Percentiles rank a stretch among this genome's conserved stretches.
Evolutionary conservation across 441 rosid species (phyloP).

Genomic region (Populus hybrid): DNA sequence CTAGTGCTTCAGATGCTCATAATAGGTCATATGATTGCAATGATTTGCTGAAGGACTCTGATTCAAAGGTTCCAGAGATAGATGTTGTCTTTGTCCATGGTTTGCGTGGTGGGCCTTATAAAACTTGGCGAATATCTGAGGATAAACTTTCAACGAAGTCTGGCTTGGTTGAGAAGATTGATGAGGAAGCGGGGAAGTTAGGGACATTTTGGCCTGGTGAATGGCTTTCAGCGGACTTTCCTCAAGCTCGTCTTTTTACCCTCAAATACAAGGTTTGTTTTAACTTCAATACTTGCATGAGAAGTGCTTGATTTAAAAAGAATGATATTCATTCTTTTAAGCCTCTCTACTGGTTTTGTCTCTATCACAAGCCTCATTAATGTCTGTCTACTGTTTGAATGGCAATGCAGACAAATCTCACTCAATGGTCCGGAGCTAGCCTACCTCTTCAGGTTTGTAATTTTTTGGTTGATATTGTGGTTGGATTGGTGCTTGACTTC

Average conservation of each 20-base stretch:
- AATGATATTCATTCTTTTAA: constrained; percentile 8
- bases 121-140: constrained; percentile 94
- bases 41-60: constrained; percentile 32
- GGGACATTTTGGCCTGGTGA: constrained; percentile 99
- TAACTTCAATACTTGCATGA: constrained; percentile 13
- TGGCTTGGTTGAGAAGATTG: constrained; percentile 95
- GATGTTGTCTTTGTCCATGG: constrained; percentile 97
- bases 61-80: constrained; percentile 47
- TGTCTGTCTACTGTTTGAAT: constrained; percentile 18
- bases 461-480: constrained; percentile 9
- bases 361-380: constrained; percentile 2
- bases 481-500: not conserved
- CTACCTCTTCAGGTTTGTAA: constrained; percentile 88
- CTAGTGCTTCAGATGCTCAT: constrained; percentile 28
- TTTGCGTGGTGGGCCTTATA: constrained; percentile 90
- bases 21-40: constrained; percentile 31
- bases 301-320: not conserved
- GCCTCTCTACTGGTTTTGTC: constrained; percentile 9
- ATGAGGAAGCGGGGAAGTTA: constrained; percentile 94
- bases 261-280: constrained; percentile 87
- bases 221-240: constrained; percentile 90
- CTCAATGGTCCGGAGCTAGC: constrained; percentile 95
- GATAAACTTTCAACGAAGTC: constrained; percentile 88
- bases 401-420: constrained; percentile 80
- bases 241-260: constrained; percentile 83